A percentile compares a stretch with the other conserved stretches of the same genome.
phyloP scores from a whole-genome alignment of 352 stramenopile genomes.

The Phytophthora syringae region DNA sequence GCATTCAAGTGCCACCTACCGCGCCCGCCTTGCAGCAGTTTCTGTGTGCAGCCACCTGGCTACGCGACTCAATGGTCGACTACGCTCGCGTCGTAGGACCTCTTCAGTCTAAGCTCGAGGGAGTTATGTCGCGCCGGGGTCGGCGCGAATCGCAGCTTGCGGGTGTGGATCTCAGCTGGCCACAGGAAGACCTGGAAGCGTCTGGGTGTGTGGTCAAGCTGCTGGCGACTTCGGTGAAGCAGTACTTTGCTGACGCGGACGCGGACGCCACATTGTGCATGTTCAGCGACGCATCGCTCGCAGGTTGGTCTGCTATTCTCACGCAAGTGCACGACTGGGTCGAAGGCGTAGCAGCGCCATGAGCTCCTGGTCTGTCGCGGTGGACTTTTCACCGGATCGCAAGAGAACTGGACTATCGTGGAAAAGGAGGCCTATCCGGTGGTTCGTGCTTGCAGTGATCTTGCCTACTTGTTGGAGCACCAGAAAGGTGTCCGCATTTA shows the following conservation, averaged over 20 bases:
- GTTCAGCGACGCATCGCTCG: conserved; percentile 1
- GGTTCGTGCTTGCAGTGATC: too few species aligned
- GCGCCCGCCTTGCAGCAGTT: conserved; percentile 16
- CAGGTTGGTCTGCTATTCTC: conserved; percentile 6
- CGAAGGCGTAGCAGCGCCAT: conserved; percentile 7
- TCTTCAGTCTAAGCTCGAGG: too few species aligned
- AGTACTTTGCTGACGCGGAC: neutral
- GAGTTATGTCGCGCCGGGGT: neutral
- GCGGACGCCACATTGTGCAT: neutral
- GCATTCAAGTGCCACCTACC: conserved; percentile 3
- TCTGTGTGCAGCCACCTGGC: conserved; percentile 16
- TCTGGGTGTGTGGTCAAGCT: too few species aligned
- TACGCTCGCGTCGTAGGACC: conserved; percentile 8
- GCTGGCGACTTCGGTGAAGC: too few species aligned
- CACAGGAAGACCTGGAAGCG: too few species aligned
- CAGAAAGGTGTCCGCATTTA: too few species aligned
- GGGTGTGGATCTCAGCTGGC: too few species aligned
- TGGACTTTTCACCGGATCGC: conserved; percentile 11
- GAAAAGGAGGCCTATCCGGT: too few species aligned
- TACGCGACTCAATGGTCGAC: conserved; percentile 6
- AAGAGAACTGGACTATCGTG: conserved; percentile 11
- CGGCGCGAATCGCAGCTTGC: neutral
- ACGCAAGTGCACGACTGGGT: neutral
- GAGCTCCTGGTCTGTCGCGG: conserved; percentile 13
- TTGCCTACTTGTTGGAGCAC: too few species aligned